Conservation (phyloP, 768 basidiomycete genomes). For the Cyclocybe cylindracea region DNA sequence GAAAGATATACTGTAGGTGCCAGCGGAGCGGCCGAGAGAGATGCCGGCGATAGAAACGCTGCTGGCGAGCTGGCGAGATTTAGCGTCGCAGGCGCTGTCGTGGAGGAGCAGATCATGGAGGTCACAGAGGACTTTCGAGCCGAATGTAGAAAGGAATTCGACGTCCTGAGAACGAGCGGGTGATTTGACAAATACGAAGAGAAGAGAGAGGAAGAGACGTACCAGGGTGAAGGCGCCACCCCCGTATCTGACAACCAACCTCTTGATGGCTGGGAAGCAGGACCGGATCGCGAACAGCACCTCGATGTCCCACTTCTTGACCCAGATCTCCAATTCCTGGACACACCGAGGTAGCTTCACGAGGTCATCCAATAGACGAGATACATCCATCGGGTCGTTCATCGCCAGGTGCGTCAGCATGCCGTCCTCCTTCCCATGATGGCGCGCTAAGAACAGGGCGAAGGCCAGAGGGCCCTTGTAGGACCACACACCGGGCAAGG, state of each 20-base stretch:
- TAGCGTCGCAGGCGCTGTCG: conserved; percentile 11
- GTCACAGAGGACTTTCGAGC: conserved; percentile 26
- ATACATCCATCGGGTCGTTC: conserved; percentile 20
- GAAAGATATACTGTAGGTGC: neutral
- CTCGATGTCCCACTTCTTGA: conserved; percentile 30
- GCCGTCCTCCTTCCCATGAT: neutral
- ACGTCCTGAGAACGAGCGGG: conserved; percentile 7
- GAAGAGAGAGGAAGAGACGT: conserved; percentile 4
- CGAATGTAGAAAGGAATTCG: conserved; percentile 28
- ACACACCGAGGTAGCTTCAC: conserved; percentile 22
- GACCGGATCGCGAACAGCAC: conserved; percentile 28
- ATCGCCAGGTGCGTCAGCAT: conserved; percentile 20
- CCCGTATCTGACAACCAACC: conserved; percentile 24
- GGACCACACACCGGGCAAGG: conserved; percentile 22
- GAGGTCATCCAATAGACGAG: conserved; percentile 16
- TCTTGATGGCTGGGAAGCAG: conserved; percentile 17
- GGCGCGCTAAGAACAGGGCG: conserved; percentile 13
- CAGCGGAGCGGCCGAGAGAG: neutral
- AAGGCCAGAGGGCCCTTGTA: conserved; percentile 28
- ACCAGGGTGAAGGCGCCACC: conserved; percentile 24
- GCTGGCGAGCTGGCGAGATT: neutral
- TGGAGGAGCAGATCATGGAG: conserved; percentile 21
- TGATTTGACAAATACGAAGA: neutral
- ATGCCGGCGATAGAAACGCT: no score
- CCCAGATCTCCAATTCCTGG: conserved; percentile 21